Evolutionary conservation across 192 early-diverging fungal species (phyloP).

Genomic region (Entomortierella chlamydospora): DNA sequence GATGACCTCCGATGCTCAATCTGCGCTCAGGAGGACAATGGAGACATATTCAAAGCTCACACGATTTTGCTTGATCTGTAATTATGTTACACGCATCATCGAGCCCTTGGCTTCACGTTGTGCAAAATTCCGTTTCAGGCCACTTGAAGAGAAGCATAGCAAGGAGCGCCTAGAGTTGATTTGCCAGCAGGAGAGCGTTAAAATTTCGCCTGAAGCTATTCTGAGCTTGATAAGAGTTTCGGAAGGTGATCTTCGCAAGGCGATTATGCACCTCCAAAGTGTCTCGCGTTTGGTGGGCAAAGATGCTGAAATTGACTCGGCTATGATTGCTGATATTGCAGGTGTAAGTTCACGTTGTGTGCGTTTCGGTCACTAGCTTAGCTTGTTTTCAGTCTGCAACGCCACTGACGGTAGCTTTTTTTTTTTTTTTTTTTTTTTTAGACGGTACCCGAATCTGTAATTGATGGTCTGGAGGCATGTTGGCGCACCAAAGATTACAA

Average conservation of each 20-base stretch:
- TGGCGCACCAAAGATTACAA: slow-evolving; percentile 63
- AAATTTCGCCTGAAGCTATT: slow-evolving; percentile 62
- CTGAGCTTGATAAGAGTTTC: slow-evolving; percentile 68
- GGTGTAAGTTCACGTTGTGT: slow-evolving; percentile 65
- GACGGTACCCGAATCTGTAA: slow-evolving; percentile 73
- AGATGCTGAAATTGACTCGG: slow-evolving; percentile 58
- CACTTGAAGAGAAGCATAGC: slow-evolving; percentile 73
- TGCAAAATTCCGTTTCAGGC: slow-evolving; percentile 95
- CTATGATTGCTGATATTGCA: slow-evolving; percentile 80
- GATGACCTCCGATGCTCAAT: slow-evolving; percentile 95
- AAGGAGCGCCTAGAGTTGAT: slow-evolving; percentile 75
- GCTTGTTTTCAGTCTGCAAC: not conserved
- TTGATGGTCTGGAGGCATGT: slow-evolving; percentile 69
- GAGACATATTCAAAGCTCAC: slow-evolving; percentile 94
- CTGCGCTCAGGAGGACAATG: slow-evolving; percentile 93
- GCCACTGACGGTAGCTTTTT: not conserved
- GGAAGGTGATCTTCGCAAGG: slow-evolving; percentile 92
- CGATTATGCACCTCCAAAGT: slow-evolving; percentile 93
- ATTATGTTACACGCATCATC: slow-evolving; percentile 91
- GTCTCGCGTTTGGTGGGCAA: slow-evolving; percentile 71
- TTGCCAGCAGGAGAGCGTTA: slow-evolving; percentile 72
- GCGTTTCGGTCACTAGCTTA: slow-evolving; percentile 11
- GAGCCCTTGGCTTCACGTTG: slow-evolving; percentile 94
- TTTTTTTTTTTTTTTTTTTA: slow-evolving; percentile 28
- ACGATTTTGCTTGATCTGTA: slow-evolving; percentile 95